Evolutionary conservation across 2,329 filamentous ascomycete genomes (phyloP).

Genomic region (Helicocarpus griseus): DNA sequence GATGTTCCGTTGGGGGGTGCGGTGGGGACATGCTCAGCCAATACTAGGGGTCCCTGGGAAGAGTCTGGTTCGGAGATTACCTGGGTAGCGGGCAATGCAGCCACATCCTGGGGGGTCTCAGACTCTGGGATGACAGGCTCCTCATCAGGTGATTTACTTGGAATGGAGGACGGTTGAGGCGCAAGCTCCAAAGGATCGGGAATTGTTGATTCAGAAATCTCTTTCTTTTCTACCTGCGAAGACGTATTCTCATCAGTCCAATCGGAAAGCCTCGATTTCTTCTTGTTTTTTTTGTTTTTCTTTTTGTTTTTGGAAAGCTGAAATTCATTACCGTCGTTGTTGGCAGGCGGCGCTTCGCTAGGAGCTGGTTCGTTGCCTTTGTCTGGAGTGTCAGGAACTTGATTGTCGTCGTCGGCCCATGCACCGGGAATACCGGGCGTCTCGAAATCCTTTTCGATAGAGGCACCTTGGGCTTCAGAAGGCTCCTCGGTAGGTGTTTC

Average conservation of each 20-base stretch:
- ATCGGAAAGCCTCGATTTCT: conserved; percentile 28
- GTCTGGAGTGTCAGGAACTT: conserved; percentile 14
- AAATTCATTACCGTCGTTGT: conserved; percentile 38
- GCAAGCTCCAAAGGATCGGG: neutral
- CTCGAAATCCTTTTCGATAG: neutral
- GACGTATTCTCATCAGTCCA: conserved; percentile 37
- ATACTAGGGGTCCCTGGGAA: neutral
- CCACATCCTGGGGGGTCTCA: neutral
- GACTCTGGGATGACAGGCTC: neutral
- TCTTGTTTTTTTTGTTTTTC: conserved; percentile 25
- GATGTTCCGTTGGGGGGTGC: neutral
- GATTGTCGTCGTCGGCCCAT: conserved; percentile 10
- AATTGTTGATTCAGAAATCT: neutral
- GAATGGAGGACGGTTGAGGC: neutral
- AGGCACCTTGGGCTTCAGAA: neutral
- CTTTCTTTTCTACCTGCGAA: conserved; percentile 34
- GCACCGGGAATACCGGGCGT: neutral
- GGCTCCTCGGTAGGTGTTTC: neutral
- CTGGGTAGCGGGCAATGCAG: neutral
- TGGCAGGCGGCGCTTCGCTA: conserved; percentile 16
- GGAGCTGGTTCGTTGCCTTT: conserved; percentile 17
- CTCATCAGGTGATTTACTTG: neutral
- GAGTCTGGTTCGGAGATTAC: neutral
- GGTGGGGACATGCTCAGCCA: neutral
- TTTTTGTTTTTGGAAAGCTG: conserved; percentile 32